Conservation (phyloP, 2,329 filamentous ascomycete genomes). For the Ophiognomonia clavigignenti-juglandacearum region DNA sequence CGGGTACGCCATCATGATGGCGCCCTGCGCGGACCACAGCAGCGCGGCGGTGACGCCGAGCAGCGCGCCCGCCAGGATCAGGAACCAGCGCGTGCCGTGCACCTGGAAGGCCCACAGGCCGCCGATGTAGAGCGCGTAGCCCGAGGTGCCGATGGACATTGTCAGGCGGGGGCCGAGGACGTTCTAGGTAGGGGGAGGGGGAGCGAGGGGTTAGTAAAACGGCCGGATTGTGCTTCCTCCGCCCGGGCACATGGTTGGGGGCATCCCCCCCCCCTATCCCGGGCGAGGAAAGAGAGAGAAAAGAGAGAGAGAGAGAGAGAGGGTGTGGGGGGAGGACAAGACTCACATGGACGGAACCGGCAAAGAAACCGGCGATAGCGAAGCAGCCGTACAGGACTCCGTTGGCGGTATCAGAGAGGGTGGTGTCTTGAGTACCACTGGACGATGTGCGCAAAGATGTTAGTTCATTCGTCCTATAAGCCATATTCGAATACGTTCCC, state of each 20-base stretch:
- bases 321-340: neutral
- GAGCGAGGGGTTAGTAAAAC: too few species aligned
- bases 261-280: too few species aligned
- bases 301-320: too few species aligned
- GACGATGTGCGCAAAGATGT: neutral
- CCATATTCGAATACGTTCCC: too few species aligned
- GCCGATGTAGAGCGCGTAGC: slow-evolving; percentile 18
- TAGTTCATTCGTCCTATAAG: too few species aligned
- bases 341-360: slow-evolving; percentile 18
- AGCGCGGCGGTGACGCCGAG: slow-evolving; percentile 18
- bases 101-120: slow-evolving; percentile 18
- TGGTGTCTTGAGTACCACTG: slow-evolving; percentile 16
- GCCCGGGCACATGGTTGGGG: too few species aligned
- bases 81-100: slow-evolving; percentile 17
- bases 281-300: too few species aligned
- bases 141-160: slow-evolving; percentile 17
- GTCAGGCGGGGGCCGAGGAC: slow-evolving; percentile 19
- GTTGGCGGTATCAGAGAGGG: slow-evolving; percentile 18
- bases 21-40: slow-evolving; percentile 19
- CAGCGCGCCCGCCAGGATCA: slow-evolving; percentile 18
- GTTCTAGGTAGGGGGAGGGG: too few species aligned
- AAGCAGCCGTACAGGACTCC: slow-evolving; percentile 21
- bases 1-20: slow-evolving; percentile 18
- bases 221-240: too few species aligned
- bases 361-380: slow-evolving; percentile 13